Conservation (phyloP, 192 early-diverging fungal genomes). For the Jimgerdemannia flammicorona region DNA sequence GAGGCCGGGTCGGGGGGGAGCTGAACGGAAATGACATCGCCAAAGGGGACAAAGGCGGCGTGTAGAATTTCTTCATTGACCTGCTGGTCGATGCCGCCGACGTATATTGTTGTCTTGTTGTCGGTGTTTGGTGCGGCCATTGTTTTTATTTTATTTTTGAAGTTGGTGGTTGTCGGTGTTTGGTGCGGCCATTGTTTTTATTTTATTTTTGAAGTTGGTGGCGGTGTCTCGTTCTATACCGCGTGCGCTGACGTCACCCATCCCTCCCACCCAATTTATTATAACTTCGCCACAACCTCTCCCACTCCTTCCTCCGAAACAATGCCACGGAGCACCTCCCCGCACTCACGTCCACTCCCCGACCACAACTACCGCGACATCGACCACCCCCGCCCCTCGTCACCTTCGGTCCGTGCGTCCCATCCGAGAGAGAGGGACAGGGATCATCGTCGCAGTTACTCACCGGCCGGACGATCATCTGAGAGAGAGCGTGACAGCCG, state of each 20-base stretch:
- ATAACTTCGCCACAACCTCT: too few species aligned
- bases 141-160: too few species aligned
- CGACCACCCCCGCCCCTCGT: neutral
- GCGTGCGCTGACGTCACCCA: too few species aligned
- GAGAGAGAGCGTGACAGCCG: conserved; percentile 5
- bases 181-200: too few species aligned
- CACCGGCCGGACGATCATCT: too few species aligned
- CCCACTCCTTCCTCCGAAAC: neutral
- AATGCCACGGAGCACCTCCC: conserved; percentile 18
- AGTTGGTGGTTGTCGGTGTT: conserved; percentile 21
- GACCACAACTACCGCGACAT: conserved; percentile 9
- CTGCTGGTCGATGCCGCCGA: conserved; percentile 74
- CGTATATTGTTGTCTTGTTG: conserved; percentile 42
- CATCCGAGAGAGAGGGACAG: conserved; percentile 10
- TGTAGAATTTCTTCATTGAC: conserved; percentile 77
- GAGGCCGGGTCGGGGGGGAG: conserved; percentile 80
- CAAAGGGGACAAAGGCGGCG: conserved; percentile 94
- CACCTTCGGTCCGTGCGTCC: neutral
- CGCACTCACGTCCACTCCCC: conserved; percentile 1
- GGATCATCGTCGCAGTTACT: too few species aligned
- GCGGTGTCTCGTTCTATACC: conserved; percentile 9
- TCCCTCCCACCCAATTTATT: too few species aligned
- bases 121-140: conserved; percentile 15
- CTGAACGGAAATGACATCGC: conserved; percentile 86
- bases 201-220: too few species aligned